These are phyloP conservation scores for Incumbomyces delicatus DNA, from an alignment of 2,329 filamentous ascomycete genomes.

Conservation along the genomic window DNA sequence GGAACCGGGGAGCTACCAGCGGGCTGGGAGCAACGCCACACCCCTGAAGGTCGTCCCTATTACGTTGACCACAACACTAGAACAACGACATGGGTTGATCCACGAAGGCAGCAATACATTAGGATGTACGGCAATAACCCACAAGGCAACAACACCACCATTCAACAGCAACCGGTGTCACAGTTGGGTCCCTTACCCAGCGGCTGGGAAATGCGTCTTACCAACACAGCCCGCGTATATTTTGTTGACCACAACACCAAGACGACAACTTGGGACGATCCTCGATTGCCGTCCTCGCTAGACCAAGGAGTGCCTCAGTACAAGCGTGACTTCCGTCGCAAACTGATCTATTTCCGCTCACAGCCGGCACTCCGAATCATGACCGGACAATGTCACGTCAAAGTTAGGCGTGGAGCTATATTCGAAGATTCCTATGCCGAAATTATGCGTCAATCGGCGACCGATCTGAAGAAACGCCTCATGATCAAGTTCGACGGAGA, in stretches of 20 bases:
- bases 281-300: constrained; percentile 83
- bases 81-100: constrained; percentile 97
- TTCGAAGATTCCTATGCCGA: constrained; percentile 99
- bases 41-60: constrained; percentile 87
- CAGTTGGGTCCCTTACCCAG: constrained; percentile 91
- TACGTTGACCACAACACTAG: constrained; percentile 98
- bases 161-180: constrained; percentile 95
- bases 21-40: constrained; percentile 93
- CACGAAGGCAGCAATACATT: constrained; percentile 93
- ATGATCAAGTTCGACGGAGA: constrained; percentile 99
- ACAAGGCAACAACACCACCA: constrained; percentile 60
- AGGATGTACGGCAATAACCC: constrained; percentile 87
- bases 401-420: constrained; percentile 90
- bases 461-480: constrained; percentile 90
- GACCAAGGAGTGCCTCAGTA: constrained; percentile 99
- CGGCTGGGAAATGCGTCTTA: constrained; percentile 98
- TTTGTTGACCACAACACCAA: constrained; percentile 99
- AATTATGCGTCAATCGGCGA: constrained; percentile 91
- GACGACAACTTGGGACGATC: constrained; percentile 98
- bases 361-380: constrained; percentile 93
- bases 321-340: constrained; percentile 96
- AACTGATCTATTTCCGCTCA: constrained; percentile 98
- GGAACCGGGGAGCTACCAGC: constrained; percentile 90
- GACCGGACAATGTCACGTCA: constrained; percentile 95
- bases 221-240: constrained; percentile 94